Evolutionary conservation across 305 asterid species (phyloP).

Genomic region (Solanum hybrid): DNA sequence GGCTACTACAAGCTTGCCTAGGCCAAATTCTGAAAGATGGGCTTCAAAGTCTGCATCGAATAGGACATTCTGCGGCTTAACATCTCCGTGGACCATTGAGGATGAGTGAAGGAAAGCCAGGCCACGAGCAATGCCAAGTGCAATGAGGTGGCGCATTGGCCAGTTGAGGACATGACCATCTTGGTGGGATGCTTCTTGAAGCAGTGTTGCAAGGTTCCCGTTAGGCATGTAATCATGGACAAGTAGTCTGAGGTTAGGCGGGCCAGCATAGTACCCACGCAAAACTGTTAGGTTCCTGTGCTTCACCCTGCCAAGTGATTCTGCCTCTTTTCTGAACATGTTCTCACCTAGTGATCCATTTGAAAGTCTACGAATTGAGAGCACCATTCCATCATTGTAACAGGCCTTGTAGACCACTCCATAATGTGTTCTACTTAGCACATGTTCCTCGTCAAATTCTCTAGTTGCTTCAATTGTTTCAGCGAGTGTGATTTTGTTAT

Average conservation of each 20-base stretch:
- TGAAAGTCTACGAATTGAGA: slow-evolving; percentile 46
- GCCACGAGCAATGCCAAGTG: slow-evolving; percentile 66
- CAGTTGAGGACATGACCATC: slow-evolving; percentile 74
- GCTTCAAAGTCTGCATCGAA: slow-evolving; percentile 71
- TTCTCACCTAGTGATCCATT: slow-evolving; percentile 32
- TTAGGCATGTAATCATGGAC: slow-evolving; percentile 73
- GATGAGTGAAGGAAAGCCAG: slow-evolving; percentile 50
- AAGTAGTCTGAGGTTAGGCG: slow-evolving; percentile 45
- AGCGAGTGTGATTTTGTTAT: slow-evolving; percentile 50
- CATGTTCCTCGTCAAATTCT: slow-evolving; percentile 64
- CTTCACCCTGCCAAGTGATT: slow-evolving; percentile 48
- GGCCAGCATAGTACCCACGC: slow-evolving; percentile 57
- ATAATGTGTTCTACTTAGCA: slow-evolving; percentile 37
- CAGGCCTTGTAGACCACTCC: slow-evolving; percentile 61
- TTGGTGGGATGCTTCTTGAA: slow-evolving; percentile 73
- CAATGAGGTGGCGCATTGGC: slow-evolving; percentile 80
- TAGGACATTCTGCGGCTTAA: slow-evolving; percentile 56
- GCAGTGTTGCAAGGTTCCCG: slow-evolving; percentile 54
- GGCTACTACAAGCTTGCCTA: slow-evolving; percentile 38
- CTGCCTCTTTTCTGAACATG: slow-evolving; percentile 57
- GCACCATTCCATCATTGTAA: slow-evolving; percentile 63
- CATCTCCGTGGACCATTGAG: slow-evolving; percentile 47
- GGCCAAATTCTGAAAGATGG: slow-evolving; percentile 10
- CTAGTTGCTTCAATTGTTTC: slow-evolving; percentile 63
- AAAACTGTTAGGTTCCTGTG: slow-evolving; percentile 63